Base-by-base conservation (phyloP, 129 eudicot species). In the Saposhnikovia divaricata region DNA sequence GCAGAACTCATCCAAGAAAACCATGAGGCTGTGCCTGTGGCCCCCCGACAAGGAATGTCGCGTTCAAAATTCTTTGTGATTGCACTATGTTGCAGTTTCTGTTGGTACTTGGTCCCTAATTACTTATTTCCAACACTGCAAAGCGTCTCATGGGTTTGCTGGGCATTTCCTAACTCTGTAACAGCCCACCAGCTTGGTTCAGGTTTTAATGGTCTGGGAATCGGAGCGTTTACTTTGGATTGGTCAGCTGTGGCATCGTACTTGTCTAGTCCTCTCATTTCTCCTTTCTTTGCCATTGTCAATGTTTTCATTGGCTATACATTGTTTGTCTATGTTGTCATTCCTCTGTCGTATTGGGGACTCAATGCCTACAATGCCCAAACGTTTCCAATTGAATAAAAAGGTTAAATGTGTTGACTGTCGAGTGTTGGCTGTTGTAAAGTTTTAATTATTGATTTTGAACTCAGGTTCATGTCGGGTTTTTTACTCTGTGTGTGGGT, bases 151-250 rank as follows among this genome's bases (percentile, higher is more conserved):
- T 80, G 89, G 86, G 82, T 91, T 23, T 93, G 98, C 74, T 85
- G 89, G 87, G 92, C 85, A 4, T 93, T 75, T 57, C 92, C 96
- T 9, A 79, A 86, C 5, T 93, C 96, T 0, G 96, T 93, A 10
- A 87, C 91, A 0, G 96, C 96, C 70, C 93, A 90, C 10, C 96
- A 90, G 39, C 16, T 93, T 2, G 98, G 98, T 11, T 93, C 98
- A 2, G 98, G 98, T 4, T 61, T 89, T 59, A 31, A 66, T 0
- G 97, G 97, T 53, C 83, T 93, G 23, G 98, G 98, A 16, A 3
- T 89, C 1, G 92, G 87, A 42, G 87, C 96, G 43, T 82, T 93
- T 69, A 86, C 93, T 1, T 74, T 91, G n/a, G 98, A 93, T 59
- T 93, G 98, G 98, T 81, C 92, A 4, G 85, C 89, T 1, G 85